Evolutionary conservation across 345 rosid species (phyloP), one percentile per base, ranked within the genome.

Genomic region (Populus tremula): DNA sequence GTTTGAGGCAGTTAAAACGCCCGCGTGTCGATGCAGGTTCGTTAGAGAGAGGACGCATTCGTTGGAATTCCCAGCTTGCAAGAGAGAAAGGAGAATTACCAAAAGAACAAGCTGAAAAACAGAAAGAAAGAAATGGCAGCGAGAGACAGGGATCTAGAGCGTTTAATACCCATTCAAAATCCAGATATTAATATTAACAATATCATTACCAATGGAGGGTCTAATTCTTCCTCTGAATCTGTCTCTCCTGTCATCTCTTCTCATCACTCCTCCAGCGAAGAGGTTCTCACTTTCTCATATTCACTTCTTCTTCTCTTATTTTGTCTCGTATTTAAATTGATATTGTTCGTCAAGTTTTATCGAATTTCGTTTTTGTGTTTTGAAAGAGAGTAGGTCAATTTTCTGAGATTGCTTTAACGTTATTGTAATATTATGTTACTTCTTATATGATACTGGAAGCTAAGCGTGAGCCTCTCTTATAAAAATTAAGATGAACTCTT

Each of bases 261-360:
- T 61, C 84, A 84, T 70, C 91, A 89, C 72, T 82, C 85, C 67
- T 80, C 87, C 45, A 89, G 91, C 72, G 86, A 77, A 80, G 94
- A 90, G 92, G 92, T 90, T 18, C 36, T 25, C 13, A 0, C n/a
- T 27, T 65, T 66, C 16, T 17, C 21, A 14, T 5, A 29, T 53
- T 7, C 10, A 8, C 41, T 38, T 20, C 18, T 31, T 38, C 73
- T 71, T 56, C 39, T 47, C 38, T 16, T 20, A n/a, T 69, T 20
- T 16, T 25, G 27, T 17, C 76, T 36, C 35, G 17, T 62, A 16
- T 59, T 14, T 41, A 66, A 8, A 11, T 0, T 56, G 33, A 29
- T 71, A 43, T 29, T 33, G 43, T 12, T 25, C 12, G 8, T 27
- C 6, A 16, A 27, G 31, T 63, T 25, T 63, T 63, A 29, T 63